Evolutionary conservation across 768 basidiomycete species (phyloP).

Genomic region (Phylloporus arenicola): DNA sequence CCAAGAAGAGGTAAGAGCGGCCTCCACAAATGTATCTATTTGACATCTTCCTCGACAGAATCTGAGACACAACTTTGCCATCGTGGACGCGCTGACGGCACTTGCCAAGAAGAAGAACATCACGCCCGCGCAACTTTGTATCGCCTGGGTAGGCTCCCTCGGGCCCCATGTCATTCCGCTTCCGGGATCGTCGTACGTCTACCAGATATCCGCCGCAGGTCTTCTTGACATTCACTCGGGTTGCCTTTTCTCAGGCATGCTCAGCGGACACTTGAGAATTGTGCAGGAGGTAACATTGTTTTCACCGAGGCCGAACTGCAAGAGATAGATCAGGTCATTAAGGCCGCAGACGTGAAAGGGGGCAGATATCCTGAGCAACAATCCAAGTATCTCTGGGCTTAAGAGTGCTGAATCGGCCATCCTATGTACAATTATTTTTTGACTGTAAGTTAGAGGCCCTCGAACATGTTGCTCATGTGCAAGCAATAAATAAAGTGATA

Average conservation of each 20-base stretch:
- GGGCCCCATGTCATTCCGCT: slow-evolving; percentile 45
- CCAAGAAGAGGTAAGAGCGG: slow-evolving; percentile 35
- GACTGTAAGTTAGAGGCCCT: too few relatives aligned
- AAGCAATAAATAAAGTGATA: background rate
- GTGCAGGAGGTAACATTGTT: slow-evolving; percentile 37
- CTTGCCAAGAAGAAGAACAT: slow-evolving; percentile 40
- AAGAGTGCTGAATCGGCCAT: background rate
- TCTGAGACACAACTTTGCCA: slow-evolving; percentile 38
- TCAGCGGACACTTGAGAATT: slow-evolving; percentile 42
- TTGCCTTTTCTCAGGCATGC: slow-evolving; percentile 19
- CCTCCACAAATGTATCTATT: background rate
- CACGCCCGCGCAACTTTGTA: slow-evolving; percentile 39
- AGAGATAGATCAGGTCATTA: slow-evolving; percentile 36
- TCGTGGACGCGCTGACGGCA: slow-evolving; percentile 38
- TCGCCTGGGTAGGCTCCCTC: slow-evolving; percentile 40
- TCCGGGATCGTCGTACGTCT: slow-evolving; percentile 41
- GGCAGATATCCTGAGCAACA: slow-evolving; percentile 31
- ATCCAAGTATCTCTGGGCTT: slow-evolving; percentile 30
- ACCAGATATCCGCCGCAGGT: background rate
- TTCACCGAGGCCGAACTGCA: slow-evolving; percentile 37
- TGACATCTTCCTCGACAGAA: slow-evolving; percentile 18
- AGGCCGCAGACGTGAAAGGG: slow-evolving; percentile 35
- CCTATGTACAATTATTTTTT: too few relatives aligned
- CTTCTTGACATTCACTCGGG: background rate
- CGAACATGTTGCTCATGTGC: too few relatives aligned